Percentiles rank a stretch among this genome's conserved stretches.
These are phyloP conservation scores for Tuber indicum DNA, from an alignment of 495 filamentous ascomycete species.

Conservation along the genomic window DNA sequence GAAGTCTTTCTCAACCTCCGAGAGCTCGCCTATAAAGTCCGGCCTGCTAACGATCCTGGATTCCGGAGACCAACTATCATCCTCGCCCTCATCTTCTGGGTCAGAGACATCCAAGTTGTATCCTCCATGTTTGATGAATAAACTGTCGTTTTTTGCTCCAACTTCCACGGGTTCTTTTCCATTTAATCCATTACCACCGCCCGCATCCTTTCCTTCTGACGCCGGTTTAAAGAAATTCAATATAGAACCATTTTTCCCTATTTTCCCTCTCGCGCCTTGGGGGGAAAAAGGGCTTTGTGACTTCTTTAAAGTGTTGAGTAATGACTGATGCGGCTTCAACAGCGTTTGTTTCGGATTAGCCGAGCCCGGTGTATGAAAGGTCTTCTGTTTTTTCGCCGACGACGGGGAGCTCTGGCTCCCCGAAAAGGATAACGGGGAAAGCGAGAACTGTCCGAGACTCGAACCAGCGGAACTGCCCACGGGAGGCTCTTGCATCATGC, in stretches of 20 bases:
- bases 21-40: not conserved
- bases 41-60: not conserved
- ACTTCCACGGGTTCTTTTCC: not conserved
- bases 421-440: not conserved
- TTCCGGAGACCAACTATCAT: not conserved
- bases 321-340: constrained; percentile 26
- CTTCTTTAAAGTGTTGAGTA: constrained; percentile 9
- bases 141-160: constrained; percentile 16
- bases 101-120: constrained; percentile 39
- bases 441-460: not conserved
- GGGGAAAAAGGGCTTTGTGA: constrained; percentile 7
- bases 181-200: not conserved
- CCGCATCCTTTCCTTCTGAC: not conserved
- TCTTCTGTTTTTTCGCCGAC: constrained; percentile 30
- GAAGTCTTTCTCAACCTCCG: not conserved
- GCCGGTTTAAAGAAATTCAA: constrained; percentile 37
- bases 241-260: constrained; percentile 30
- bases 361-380: constrained; percentile 17
- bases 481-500: not conserved
- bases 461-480: not conserved
- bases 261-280: constrained; percentile 20
- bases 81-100: constrained; percentile 31
- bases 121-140: constrained; percentile 31
- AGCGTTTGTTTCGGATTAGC: constrained; percentile 22
- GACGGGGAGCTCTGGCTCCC: constrained; percentile 23